A percentile compares a stretch with the other conserved stretches of the same genome.
These are phyloP conservation scores for Coemansia sp. DNA, from an alignment of 192 early-diverging fungal genomes.

Conservation along the genomic window DNA sequence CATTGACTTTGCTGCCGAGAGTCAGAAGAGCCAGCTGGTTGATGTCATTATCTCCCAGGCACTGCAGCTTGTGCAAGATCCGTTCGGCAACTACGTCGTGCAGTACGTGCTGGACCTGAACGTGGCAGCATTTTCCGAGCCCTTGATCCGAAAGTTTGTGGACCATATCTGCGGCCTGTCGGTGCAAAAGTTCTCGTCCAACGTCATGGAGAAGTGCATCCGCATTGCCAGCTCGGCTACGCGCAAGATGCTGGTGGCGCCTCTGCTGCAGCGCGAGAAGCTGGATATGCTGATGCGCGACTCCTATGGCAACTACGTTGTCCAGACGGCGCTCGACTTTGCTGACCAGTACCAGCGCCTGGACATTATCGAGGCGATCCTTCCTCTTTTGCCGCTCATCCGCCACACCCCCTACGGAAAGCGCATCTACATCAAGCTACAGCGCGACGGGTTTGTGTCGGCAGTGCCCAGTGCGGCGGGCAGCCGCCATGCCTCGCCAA, in stretches of 20 bases:
- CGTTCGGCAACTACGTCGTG: slow-evolving; percentile 91
- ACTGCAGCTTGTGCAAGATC: slow-evolving; percentile 79
- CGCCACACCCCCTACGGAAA: slow-evolving; percentile 88
- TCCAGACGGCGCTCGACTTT: slow-evolving; percentile 85
- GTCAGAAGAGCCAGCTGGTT: slow-evolving; percentile 75
- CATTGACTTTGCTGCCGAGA: slow-evolving; percentile 74
- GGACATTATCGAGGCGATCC: slow-evolving; percentile 76
- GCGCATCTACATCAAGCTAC: slow-evolving; percentile 81
- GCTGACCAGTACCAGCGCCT: slow-evolving; percentile 68
- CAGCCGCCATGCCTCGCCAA: slow-evolving; percentile 51
- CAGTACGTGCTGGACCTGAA: slow-evolving; percentile 86
- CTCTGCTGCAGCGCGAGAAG: slow-evolving; percentile 68
- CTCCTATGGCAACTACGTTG: slow-evolving; percentile 88
- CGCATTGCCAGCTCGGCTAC: slow-evolving; percentile 71
- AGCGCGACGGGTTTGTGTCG: slow-evolving; percentile 53
- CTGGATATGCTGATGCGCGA: slow-evolving; percentile 81
- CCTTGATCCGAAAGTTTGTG: slow-evolving; percentile 71
- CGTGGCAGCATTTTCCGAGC: slow-evolving; percentile 64
- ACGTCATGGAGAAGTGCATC: slow-evolving; percentile 94
- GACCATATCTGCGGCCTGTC: slow-evolving; percentile 73
- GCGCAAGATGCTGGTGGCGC: slow-evolving; percentile 67
- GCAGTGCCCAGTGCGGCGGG: slow-evolving; percentile 45
- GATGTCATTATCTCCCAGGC: slow-evolving; percentile 72
- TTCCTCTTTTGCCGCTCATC: slow-evolving; percentile 74
- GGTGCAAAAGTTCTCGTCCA: slow-evolving; percentile 89